phyloP scores from a whole-genome alignment of 2,329 filamentous ascomycete genomes.

The Aureobasidium sp. region DNA sequence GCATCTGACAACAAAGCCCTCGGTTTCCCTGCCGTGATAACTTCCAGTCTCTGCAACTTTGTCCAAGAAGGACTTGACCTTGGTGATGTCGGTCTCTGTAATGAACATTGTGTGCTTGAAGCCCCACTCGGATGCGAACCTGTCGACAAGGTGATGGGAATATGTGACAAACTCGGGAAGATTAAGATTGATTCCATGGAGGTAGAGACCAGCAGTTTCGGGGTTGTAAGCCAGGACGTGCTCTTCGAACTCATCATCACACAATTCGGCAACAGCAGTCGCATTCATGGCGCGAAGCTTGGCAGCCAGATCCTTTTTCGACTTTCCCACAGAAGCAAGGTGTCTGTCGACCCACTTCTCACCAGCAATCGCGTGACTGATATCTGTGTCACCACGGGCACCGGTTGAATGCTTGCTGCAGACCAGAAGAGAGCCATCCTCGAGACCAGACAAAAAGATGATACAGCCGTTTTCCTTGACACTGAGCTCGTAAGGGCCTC shows the following conservation, averaged over 20 bases:
- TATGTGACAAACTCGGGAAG: slow-evolving; percentile 87
- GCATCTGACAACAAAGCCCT: slow-evolving; percentile 93
- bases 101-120: slow-evolving; percentile 83
- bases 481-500: slow-evolving; percentile 87
- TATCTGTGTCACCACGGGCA: slow-evolving; percentile 56
- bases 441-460: slow-evolving; percentile 88
- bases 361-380: slow-evolving; percentile 78
- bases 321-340: slow-evolving; percentile 67
- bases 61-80: slow-evolving; percentile 76
- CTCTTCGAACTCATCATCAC: slow-evolving; percentile 93
- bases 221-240: slow-evolving; percentile 85
- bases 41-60: slow-evolving; percentile 78
- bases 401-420: slow-evolving; percentile 99
- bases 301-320: slow-evolving; percentile 65
- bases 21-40: slow-evolving; percentile 84
- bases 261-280: slow-evolving; percentile 93
- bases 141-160: slow-evolving; percentile 70
- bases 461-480: slow-evolving; percentile 99
- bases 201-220: slow-evolving; percentile 78
- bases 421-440: slow-evolving; percentile 84
- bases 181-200: slow-evolving; percentile 95
- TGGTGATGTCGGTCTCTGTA: slow-evolving; percentile 62
- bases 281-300: slow-evolving; percentile 72
- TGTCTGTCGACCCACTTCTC: slow-evolving; percentile 77
- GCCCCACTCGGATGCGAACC: slow-evolving; percentile 86